A percentile compares a stretch with the other conserved stretches of the same genome.
phyloP scores from a whole-genome alignment of 441 rosid genomes.

The Melastoma candidum region DNA sequence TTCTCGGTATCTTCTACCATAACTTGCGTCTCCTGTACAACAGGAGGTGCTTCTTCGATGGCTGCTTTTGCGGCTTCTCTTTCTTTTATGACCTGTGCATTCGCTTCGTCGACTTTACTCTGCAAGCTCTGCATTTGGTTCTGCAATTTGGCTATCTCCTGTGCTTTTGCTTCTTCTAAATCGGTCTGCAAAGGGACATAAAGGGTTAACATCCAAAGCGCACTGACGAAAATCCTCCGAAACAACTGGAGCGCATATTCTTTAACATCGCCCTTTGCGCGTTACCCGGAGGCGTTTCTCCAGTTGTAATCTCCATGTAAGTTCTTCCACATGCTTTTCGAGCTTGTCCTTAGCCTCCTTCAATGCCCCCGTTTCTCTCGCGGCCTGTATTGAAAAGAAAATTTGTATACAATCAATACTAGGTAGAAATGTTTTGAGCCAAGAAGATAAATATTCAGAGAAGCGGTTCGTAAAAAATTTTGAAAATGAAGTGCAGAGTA shows the following conservation, averaged over 20 bases:
- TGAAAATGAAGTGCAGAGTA: conserved; percentile 22
- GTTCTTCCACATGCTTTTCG: conserved; percentile 92
- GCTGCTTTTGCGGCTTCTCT: conserved; percentile 67
- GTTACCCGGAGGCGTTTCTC: conserved; percentile 90
- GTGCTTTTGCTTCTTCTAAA: conserved; percentile 78
- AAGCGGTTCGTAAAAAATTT: neutral
- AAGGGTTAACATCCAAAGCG: conserved; percentile 6
- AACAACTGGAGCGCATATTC: no score
- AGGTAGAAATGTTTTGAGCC: neutral
- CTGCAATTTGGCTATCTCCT: conserved; percentile 70
- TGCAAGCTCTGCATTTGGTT: conserved; percentile 59
- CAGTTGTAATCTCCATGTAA: conserved; percentile 89
- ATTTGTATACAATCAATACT: neutral
- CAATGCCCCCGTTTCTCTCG: conserved; percentile 97
- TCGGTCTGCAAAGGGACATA: conserved; percentile 46
- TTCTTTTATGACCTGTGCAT: conserved; percentile 56
- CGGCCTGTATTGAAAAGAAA: conserved; percentile 41
- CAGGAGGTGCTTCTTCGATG: conserved; percentile 90
- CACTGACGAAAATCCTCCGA: conserved; percentile 9
- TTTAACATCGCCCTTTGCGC: neutral
- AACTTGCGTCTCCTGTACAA: conserved; percentile 77
- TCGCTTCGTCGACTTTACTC: conserved; percentile 68
- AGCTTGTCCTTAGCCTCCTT: conserved; percentile 98
- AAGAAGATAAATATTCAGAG: neutral
- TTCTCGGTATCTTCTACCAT: conserved; percentile 84